A percentile compares a stretch with the other conserved stretches of the same genome.
phyloP scores from a whole-genome alignment of 768 basidiomycete species.

The Leucosporidium yakuticum region DNA sequence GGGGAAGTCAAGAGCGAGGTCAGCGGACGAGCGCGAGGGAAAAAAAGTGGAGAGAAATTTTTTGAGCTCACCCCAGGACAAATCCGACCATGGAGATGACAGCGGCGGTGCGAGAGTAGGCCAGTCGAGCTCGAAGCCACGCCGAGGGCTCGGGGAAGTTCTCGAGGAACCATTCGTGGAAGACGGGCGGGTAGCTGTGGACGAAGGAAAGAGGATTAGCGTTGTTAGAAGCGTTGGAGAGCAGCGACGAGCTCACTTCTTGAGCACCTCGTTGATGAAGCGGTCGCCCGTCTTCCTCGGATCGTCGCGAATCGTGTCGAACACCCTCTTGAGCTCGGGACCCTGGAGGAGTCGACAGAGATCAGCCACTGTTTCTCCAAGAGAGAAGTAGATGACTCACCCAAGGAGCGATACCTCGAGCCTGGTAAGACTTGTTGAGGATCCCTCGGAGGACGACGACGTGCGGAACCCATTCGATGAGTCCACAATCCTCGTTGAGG shows the following conservation, averaged over 20 bases:
- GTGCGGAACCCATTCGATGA: slow-evolving; percentile 98
- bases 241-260: slow-evolving; percentile 48
- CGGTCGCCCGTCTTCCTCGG: slow-evolving; percentile 38
- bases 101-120: slow-evolving; percentile 80
- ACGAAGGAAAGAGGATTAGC: not conserved
- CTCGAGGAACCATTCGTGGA: slow-evolving; percentile 96
- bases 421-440: slow-evolving; percentile 61
- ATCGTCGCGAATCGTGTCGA: slow-evolving; percentile 40
- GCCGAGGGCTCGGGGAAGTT: slow-evolving; percentile 94
- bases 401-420: slow-evolving; percentile 50
- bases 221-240: not conserved
- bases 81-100: slow-evolving; percentile 99
- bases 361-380: not conserved
- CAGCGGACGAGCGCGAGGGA: not conserved
- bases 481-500: slow-evolving; percentile 91
- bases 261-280: slow-evolving; percentile 52
- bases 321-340: slow-evolving; percentile 39
- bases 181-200: slow-evolving; percentile 70
- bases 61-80: slow-evolving; percentile 66
- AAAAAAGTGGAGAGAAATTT: slow-evolving; percentile 34
- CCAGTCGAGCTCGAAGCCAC: slow-evolving; percentile 82
- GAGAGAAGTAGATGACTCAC: slow-evolving; percentile 44
- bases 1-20: not conserved
- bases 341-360: slow-evolving; percentile 32
- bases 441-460: slow-evolving; percentile 76